Percentiles rank a stretch among this genome's conserved stretches.
Evolutionary conservation across 352 stramenopile genomes (phyloP).

Genomic region (Phytophthora crassamura): DNA sequence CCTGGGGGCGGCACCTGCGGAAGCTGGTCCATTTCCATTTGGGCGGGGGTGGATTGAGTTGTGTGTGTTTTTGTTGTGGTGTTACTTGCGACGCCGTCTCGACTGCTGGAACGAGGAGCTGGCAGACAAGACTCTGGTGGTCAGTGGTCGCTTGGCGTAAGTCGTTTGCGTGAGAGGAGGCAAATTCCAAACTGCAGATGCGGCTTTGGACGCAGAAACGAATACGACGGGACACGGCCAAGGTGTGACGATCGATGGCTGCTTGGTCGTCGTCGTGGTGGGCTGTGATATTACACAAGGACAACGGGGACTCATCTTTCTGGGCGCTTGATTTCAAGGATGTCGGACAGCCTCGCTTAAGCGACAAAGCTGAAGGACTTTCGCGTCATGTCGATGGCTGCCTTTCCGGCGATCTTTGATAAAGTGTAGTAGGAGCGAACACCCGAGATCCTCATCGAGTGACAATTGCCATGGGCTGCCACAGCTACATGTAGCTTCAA

Average conservation of each 20-base stretch:
- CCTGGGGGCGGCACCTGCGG: slow-evolving; percentile 34
- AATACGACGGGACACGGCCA: slow-evolving; percentile 12
- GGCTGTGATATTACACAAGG: slow-evolving; percentile 15
- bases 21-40: slow-evolving; percentile 57
- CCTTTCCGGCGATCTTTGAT: background rate
- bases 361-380: background rate
- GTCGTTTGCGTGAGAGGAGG: slow-evolving; percentile 19
- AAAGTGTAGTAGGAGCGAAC: too few species aligned
- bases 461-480: too few species aligned
- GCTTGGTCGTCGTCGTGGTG: background rate
- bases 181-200: slow-evolving; percentile 33
- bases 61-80: slow-evolving; percentile 2
- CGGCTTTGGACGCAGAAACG: slow-evolving; percentile 14
- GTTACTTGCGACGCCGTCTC: slow-evolving; percentile 15
- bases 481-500: too few species aligned
- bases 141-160: slow-evolving; percentile 7
- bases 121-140: slow-evolving; percentile 8
- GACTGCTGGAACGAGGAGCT: background rate
- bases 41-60: background rate
- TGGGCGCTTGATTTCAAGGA: slow-evolving; percentile 18
- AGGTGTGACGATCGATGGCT: background rate
- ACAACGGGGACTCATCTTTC: slow-evolving; percentile 14
- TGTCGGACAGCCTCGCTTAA: background rate
- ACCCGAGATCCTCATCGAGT: too few species aligned
- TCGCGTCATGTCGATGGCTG: slow-evolving; percentile 3